Base-by-base conservation (phyloP, 352 stramenopile species). In the Phytophthora citrophthora region DNA sequence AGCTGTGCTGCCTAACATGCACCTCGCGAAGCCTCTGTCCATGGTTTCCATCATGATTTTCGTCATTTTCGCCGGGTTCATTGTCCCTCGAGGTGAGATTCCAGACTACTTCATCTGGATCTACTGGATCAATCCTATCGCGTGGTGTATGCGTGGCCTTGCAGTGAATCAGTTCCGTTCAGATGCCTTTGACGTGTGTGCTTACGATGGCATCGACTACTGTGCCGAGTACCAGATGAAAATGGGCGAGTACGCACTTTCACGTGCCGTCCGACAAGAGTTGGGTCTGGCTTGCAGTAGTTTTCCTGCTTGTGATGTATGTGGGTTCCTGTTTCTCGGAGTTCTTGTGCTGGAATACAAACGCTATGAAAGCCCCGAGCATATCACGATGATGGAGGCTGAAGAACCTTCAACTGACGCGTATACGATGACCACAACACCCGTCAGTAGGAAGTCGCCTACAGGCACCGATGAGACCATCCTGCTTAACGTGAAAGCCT, bases 71-170 rank as follows among this genome's bases (percentile, higher is more conserved):
- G 71, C 63, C 2, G 79, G 79, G 47, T 89, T 88, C 34, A 54
- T 88, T 6, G 62, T 86, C 49, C 16, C 74, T 5, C 78, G 78
- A 36, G 55, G 59, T 15, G 51, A 68, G 7, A 86, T 90, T 5
- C 81, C 77, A 10, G 57, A 58, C 29, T 79, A 66, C 39, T 76
- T 77, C n/a, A 31, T 79, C 11, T 90, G 79, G 81, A 34, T 88
- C 15, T 88, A 86, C 67, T 87, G 71, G 65, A 67, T 89, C 13
- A 76, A 85, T 53, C 81, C 81, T 3, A 68, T 90, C 12, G 50
- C 67, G 0, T 90, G 81, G 81, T 67, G 56, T 29, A 41, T 83
- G 1, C 77, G 79, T 8, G 61, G 38, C 2, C 32, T 67, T 6
- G 73, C 46, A 15, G 72, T 70, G 39, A 72, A 68, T 13, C 58